Conservation (phyloP, 164 flowering plant genomes). For the Vitis rotundifolia region DNA sequence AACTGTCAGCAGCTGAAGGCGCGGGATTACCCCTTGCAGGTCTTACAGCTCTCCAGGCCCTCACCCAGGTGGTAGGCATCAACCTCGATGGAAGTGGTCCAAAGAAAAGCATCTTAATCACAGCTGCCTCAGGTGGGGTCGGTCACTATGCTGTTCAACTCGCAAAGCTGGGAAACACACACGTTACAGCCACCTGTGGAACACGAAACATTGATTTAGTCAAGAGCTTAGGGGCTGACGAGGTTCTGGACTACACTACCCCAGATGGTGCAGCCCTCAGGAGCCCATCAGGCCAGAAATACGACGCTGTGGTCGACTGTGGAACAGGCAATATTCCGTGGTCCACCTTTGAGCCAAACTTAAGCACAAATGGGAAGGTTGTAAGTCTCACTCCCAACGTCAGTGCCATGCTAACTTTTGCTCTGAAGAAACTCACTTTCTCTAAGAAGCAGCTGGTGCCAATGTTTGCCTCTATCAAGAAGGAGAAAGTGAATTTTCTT, state of each 20-base stretch:
- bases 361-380: conserved; percentile 23
- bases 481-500: conserved; percentile 21
- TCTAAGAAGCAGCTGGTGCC: conserved; percentile 32
- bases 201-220: too few relatives aligned
- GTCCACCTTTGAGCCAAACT: conserved; percentile 26
- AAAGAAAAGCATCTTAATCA: conserved; percentile 30
- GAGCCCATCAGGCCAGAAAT: conserved; percentile 34
- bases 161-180: too few relatives aligned
- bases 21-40: too few relatives aligned
- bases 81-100: conserved; percentile 28
- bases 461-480: conserved; percentile 8
- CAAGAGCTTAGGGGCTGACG: conserved; percentile 11
- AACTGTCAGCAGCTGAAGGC: too few relatives aligned
- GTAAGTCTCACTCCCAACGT: conserved; percentile 26
- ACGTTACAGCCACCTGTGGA: too few relatives aligned
- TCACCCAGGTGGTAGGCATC: conserved; percentile 28
- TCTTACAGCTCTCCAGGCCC: conserved; percentile 33
- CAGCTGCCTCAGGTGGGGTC: conserved; percentile 49
- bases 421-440: conserved; percentile 20
- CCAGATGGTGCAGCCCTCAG: conserved; percentile 32
- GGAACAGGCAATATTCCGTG: conserved; percentile 23
- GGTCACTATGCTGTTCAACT: too few relatives aligned
- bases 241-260: conserved; percentile 33
- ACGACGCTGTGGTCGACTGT: conserved; percentile 32
- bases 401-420: conserved; percentile 14